Conservation (phyloP, 768 basidiomycete species). For the Candolleomyces aberdarensis region DNA sequence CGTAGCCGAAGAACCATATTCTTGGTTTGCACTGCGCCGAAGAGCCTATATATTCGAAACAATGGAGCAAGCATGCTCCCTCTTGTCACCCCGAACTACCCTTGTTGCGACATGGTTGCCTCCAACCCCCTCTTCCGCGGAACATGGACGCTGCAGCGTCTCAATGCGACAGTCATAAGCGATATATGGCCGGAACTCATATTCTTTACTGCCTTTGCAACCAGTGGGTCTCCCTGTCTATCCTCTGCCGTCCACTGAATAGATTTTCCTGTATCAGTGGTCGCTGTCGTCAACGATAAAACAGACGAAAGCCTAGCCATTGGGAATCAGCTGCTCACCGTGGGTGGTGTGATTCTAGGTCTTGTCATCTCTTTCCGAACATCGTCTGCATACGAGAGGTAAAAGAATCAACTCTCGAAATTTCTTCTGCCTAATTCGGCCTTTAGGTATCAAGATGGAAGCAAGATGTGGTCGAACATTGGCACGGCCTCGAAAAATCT, state of each 20-base stretch:
- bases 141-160: constrained; percentile 37
- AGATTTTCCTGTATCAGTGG: constrained; percentile 31
- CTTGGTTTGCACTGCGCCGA: too few species aligned
- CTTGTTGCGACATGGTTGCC: constrained; percentile 21
- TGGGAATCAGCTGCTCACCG: constrained; percentile 53
- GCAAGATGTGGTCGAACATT: constrained; percentile 61
- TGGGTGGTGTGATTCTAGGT: constrained; percentile 71
- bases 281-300: constrained; percentile 43
- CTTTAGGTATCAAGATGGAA: constrained; percentile 25
- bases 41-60: too few species aligned
- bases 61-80: too few species aligned
- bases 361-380: constrained; percentile 54
- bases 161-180: constrained; percentile 48
- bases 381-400: constrained; percentile 50
- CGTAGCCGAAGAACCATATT: too few species aligned
- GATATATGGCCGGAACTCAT: constrained; percentile 52
- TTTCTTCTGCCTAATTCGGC: neutral
- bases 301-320: constrained; percentile 41
- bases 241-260: neutral
- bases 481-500: constrained; percentile 49
- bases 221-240: constrained; percentile 30
- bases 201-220: constrained; percentile 50
- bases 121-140: constrained; percentile 33
- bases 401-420: neutral
- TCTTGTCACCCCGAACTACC: too few species aligned